A percentile compares a stretch with the other conserved stretches of the same genome.
phyloP scores from a whole-genome alignment of 2,329 filamentous ascomycete genomes.

The Colletotrichum scovillei region DNA sequence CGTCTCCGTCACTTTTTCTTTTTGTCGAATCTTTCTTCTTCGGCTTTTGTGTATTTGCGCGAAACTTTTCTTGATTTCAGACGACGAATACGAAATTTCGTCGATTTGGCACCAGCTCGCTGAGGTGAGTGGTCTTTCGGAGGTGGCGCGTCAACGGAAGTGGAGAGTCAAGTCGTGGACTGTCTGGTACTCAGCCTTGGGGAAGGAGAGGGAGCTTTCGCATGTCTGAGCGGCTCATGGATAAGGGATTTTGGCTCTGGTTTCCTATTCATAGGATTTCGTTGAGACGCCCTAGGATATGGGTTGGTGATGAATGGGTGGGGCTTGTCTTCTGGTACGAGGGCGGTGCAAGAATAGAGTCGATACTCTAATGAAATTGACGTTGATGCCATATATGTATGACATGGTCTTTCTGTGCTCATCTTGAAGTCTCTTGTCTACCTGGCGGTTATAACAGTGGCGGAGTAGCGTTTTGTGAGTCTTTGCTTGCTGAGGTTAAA shows the following conservation, averaged over 20 bases:
- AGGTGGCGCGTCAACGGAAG: not conserved
- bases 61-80: not conserved
- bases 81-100: not conserved
- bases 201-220: not conserved
- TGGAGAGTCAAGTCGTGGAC: not conserved
- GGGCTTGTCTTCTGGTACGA: not conserved
- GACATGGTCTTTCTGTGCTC: too few relatives aligned
- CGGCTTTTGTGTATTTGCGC: not conserved
- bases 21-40: not conserved
- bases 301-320: not conserved
- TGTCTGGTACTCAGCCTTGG: not conserved
- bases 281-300: not conserved
- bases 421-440: too few relatives aligned
- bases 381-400: not conserved
- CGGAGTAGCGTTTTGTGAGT: too few relatives aligned
- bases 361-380: not conserved
- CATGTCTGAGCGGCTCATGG: not conserved
- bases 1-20: not conserved
- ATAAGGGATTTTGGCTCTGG: not conserved
- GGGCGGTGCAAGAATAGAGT: not conserved
- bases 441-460: too few relatives aligned
- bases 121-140: not conserved
- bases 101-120: not conserved
- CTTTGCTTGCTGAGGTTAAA: too few relatives aligned
- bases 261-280: not conserved